Evolutionary conservation across 805 yeast species (phyloP).

Genomic region (Metschnikowia koreensis): DNA sequence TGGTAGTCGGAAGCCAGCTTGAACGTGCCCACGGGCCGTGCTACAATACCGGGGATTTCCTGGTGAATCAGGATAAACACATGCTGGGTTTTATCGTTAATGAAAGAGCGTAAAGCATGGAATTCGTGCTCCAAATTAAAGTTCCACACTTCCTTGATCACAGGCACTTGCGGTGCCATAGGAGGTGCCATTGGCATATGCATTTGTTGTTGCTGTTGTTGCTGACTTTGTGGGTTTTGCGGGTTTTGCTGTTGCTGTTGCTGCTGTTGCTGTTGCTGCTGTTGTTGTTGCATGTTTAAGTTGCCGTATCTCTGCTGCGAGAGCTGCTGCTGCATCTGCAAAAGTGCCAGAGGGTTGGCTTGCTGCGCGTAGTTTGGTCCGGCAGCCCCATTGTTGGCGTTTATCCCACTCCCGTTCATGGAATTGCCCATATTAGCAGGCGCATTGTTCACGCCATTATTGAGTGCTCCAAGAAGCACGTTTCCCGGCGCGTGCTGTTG

Average conservation of each 20-base stretch:
- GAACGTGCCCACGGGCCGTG: slow-evolving; percentile 93
- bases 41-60: slow-evolving; percentile 94
- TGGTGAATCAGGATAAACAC: slow-evolving; percentile 72
- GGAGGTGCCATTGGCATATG: slow-evolving; percentile 12
- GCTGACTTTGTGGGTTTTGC: slow-evolving; percentile 19
- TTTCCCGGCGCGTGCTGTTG: slow-evolving; percentile 27
- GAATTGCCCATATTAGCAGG: not conserved
- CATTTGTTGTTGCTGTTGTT: slow-evolving; percentile 30
- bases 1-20: slow-evolving; percentile 89
- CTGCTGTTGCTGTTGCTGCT: slow-evolving; percentile 13
- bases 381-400: slow-evolving; percentile 13
- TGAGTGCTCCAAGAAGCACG: slow-evolving; percentile 37
- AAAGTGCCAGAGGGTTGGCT: slow-evolving; percentile 24
- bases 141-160: slow-evolving; percentile 72
- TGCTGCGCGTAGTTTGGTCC: slow-evolving; percentile 15
- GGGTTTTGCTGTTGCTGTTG: slow-evolving; percentile 14
- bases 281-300: slow-evolving; percentile 5
- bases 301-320: slow-evolving; percentile 20
- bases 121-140: slow-evolving; percentile 68
- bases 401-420: not conserved
- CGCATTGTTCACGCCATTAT: slow-evolving; percentile 4
- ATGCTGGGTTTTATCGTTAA: slow-evolving; percentile 46
- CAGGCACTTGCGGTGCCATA: slow-evolving; percentile 36
- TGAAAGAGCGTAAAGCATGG: slow-evolving; percentile 55
- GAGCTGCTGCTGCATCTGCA: slow-evolving; percentile 29